Evolutionary conservation across 805 yeast species (phyloP), one percentile per base, ranked within the genome.

Genomic region (Sporopachydermia lactativora): DNA sequence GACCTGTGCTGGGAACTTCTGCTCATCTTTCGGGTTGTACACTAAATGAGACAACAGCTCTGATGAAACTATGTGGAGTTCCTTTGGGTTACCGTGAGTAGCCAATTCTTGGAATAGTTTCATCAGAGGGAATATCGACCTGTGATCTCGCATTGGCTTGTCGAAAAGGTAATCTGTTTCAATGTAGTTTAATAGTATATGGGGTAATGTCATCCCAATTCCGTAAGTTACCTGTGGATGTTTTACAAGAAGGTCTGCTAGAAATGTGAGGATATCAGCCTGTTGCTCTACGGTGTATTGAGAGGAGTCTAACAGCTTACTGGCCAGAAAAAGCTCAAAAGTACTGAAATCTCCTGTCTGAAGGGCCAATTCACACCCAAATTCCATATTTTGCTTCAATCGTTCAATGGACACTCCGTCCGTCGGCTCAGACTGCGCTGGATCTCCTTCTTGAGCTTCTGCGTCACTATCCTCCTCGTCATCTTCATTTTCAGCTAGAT

Each of bases 181-280:
- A n/a, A 79, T 53, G 53, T 68, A 81, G 5, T 65, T 64, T 37
- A 84, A 51, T 4, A 88, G 48, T 39, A 82, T 58, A 19, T 68
- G 69, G 1, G 95, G 95, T n/a, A 88, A 53, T 56, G 88, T 96
- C 96, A 96, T 88, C 2, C 94, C 95, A 45, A 86, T 74, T 48
- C 78, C 81, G 36, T 69, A 65, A 0, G 76, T 63, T 19, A 84
- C 57, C 6, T 66, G 68, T 14, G 66, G 62, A 52, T 80, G 55
- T 1, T 52, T 37, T 19, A 34, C 24, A 17, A 41, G 16, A 0
- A 75, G 60, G 0, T 59, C 61, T 6, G 58, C 48, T 11, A 86
- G 47, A 3, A 62, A 58, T 0, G 53, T 58, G 38, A 85, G 56
- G n/a, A 82, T 53, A 39, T 47, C 42, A 2, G 60, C 63, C 41